phyloP scores from a whole-genome alignment of 2,329 filamentous ascomycete species.

The Ceratocystis diversiconidia region DNA sequence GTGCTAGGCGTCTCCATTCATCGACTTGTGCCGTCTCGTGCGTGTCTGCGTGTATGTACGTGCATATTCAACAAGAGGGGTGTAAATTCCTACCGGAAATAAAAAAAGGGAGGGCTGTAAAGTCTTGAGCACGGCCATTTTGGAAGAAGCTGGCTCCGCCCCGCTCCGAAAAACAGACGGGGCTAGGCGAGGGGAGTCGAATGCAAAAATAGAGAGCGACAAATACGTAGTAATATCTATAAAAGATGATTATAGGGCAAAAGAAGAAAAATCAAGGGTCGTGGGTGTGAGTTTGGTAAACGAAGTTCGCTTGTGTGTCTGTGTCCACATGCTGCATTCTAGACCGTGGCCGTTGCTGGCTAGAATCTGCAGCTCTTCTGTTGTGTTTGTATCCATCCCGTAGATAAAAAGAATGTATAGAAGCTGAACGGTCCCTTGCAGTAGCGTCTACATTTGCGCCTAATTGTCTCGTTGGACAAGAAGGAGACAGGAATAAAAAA shows the following conservation, averaged over 20 bases:
- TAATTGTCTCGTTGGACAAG: neutral
- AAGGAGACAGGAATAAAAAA: neutral
- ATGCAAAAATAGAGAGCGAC: neutral
- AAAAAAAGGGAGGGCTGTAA: neutral
- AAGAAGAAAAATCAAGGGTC: neutral
- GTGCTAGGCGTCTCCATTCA: too few species aligned
- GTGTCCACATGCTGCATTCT: neutral
- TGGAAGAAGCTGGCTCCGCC: neutral
- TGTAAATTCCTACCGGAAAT: neutral
- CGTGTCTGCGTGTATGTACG: too few species aligned
- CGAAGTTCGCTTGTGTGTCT: neutral
- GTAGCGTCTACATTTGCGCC: neutral
- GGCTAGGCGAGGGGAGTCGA: neutral
- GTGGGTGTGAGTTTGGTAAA: neutral
- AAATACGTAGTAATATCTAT: neutral
- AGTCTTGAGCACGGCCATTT: neutral
- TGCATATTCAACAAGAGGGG: neutral
- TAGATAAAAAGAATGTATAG: neutral
- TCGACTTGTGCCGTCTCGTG: too few species aligned
- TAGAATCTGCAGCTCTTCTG: neutral
- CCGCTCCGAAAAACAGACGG: neutral
- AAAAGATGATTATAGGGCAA: neutral
- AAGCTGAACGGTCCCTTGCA: conserved; percentile 5
- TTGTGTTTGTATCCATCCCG: neutral
- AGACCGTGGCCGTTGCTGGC: neutral